Evolutionary conservation across 805 yeast genomes (phyloP).

Genomic region (Myxozyma sirexii): DNA sequence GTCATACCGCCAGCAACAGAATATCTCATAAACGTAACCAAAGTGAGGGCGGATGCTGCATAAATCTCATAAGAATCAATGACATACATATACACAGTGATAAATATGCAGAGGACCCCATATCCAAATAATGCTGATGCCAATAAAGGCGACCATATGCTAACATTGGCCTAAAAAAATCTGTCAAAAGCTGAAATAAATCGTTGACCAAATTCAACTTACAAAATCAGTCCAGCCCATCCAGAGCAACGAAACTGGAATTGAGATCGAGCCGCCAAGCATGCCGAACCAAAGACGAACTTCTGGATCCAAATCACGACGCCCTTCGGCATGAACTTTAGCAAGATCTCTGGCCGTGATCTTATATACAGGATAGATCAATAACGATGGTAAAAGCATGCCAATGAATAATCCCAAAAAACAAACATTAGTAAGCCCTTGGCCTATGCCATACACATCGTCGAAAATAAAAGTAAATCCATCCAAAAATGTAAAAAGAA

Average conservation of each 20-base stretch:
- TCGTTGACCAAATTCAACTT: conserved; percentile 7
- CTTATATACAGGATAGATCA: conserved; percentile 21
- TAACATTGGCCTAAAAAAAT: conserved; percentile 42
- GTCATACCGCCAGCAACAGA: conserved; percentile 57
- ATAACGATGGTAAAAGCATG: conserved; percentile 12
- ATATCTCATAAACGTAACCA: conserved; percentile 64
- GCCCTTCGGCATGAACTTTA: conserved; percentile 16
- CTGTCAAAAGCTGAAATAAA: conserved; percentile 40
- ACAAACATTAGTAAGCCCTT: conserved; percentile 23
- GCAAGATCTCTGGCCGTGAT: conserved; percentile 16
- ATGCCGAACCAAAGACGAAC: conserved; percentile 53
- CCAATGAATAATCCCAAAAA: conserved; percentile 27
- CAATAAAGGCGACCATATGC: conserved; percentile 50
- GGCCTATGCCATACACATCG: conserved; percentile 50
- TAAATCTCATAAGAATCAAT: conserved; percentile 50
- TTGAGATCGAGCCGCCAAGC: conserved; percentile 53
- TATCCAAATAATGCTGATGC: conserved; percentile 55
- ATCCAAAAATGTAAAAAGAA: conserved; percentile 60
- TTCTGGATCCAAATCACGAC: conserved; percentile 47
- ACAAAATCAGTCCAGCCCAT: conserved; percentile 56
- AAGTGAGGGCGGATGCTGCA: conserved; percentile 82
- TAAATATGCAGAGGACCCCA: conserved; percentile 46
- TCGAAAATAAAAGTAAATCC: conserved; percentile 60
- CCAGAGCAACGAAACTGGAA: conserved; percentile 54
- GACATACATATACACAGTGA: conserved; percentile 47